These are phyloP conservation scores for Anthoceros angustus DNA, from an alignment of 225 moss, liverwort and hornwort species.

Conservation along the genomic window DNA sequence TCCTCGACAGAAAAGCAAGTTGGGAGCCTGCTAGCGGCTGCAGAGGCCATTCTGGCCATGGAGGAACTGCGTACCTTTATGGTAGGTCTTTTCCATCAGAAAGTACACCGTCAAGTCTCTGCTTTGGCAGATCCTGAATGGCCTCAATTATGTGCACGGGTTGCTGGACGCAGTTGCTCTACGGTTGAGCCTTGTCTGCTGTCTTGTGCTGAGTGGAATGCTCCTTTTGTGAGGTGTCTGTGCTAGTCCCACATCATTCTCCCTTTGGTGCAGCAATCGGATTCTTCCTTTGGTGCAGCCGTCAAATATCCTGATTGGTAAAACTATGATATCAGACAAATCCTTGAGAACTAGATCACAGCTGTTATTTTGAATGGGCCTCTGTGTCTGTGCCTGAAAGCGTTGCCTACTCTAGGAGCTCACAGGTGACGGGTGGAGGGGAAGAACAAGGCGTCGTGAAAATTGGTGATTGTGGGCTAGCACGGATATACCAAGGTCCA, in stretches of 20 bases:
- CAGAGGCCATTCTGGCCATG: conserved; percentile 67
- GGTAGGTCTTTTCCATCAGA: conserved; percentile 44
- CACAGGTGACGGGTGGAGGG: conserved; percentile 70
- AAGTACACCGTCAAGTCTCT: conserved; percentile 89
- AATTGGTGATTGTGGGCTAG: conserved; percentile 88
- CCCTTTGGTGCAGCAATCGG: conserved; percentile 40
- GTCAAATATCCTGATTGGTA: conserved; percentile 54
- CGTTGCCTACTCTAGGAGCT: background rate
- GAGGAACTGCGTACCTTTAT: conserved; percentile 84
- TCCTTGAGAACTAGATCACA: too few relatives aligned
- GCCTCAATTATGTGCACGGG: conserved; percentile 80
- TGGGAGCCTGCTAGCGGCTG: conserved; percentile 50
- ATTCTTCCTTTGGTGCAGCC: conserved; percentile 96
- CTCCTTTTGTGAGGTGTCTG: too few relatives aligned
- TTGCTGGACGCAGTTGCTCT: background rate
- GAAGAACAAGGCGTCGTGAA: conserved; percentile 96
- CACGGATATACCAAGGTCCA: conserved; percentile 88
- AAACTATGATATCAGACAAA: background rate
- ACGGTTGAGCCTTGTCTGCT: background rate
- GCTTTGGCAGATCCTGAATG: conserved; percentile 95
- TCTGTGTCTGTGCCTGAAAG: too few relatives aligned
- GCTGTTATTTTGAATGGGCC: too few relatives aligned
- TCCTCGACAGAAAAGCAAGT: conserved; percentile 55
- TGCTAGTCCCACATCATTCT: background rate
- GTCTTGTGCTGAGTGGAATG: background rate